Evolutionary conservation across 2,329 filamentous ascomycete species (phyloP), one percentile per base, ranked within the genome.

Genomic region (Cercospora janseana): DNA sequence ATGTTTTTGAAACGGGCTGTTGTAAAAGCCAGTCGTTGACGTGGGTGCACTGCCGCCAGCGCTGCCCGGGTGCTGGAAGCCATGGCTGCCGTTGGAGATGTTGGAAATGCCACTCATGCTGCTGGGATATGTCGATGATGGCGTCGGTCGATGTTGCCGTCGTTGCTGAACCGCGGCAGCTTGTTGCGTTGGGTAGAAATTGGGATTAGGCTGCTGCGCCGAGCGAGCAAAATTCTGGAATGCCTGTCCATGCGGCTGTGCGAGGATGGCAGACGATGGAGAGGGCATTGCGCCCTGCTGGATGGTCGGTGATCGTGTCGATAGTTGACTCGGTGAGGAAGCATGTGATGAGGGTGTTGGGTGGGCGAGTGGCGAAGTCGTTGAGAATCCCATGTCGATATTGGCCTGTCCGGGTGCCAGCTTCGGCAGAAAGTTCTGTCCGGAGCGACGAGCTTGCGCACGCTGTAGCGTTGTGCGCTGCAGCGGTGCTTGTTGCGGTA

Each of bases 1-100:
- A 70, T 96, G 92, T 69, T 87, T 93, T 67, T 94, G 89, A 72
- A 95, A 96, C 13, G 88, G 86, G 51, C 88, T 86, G 42, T 87
- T 83, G 67, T 95, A 96, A 72, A 86, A 95, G 46, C 72, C 70
- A 13, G 75, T 72, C 31, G 77, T 59, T 10, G 58, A 55, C 21
- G 54, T 47, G 18, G 52, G 69, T 34, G 58, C 61, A 35, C 54
- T 60, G 28, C 61, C 61, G 56, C 63, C 66, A 28, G 68, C 65
- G 59, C 67, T 66, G 53, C 58, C 66, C 55, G 64, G 70, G 46
- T 59, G 50, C 13, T 60, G 52, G 24, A 58, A 51, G 9, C 35
- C 52, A 12, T 61, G 59, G 28, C 57, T 62, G 27, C 49, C 54
- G 13, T 49, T 38, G 5, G 60, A 58, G 23, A 56, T 49, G 40